Conservation (phyloP, 345 rosid species). For the Linum lewisii region DNA sequence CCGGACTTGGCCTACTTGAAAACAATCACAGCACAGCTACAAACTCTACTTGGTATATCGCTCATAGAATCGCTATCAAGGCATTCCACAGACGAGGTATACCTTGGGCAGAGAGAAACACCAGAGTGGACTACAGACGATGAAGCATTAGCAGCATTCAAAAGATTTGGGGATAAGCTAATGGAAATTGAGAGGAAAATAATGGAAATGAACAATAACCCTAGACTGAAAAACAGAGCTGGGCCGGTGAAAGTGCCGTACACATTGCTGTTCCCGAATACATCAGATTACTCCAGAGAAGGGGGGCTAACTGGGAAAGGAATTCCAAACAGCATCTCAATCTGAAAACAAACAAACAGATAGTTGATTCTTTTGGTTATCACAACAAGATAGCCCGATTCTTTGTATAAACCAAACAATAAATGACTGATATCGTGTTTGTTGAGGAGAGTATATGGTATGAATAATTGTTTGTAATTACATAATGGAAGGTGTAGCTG, state of each 20-base stretch:
- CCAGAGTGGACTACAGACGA: constrained; percentile 63
- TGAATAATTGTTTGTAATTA: no score
- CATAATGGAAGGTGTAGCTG: no score
- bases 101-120: constrained; percentile 76
- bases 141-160: constrained; percentile 55
- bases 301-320: constrained; percentile 82
- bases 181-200: constrained; percentile 51
- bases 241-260: constrained; percentile 82
- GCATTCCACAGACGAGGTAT: constrained; percentile 78
- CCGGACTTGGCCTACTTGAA: constrained; percentile 57
- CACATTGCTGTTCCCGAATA: constrained; percentile 64
- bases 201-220: constrained; percentile 44
- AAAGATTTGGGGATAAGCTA: constrained; percentile 44
- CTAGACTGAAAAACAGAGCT: constrained; percentile 50
- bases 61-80: constrained; percentile 72
- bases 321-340: constrained; percentile 85
- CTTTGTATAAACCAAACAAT: neutral
- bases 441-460: neutral
- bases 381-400: neutral
- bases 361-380: neutral
- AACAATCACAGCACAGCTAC: constrained; percentile 84
- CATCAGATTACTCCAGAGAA: constrained; percentile 44
- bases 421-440: neutral
- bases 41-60: constrained; percentile 77
- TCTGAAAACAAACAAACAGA: constrained; percentile 18